A percentile compares a stretch with the other conserved stretches of the same genome.
phyloP scores from a whole-genome alignment of 345 rosid species.

The Salix suchowensis region DNA sequence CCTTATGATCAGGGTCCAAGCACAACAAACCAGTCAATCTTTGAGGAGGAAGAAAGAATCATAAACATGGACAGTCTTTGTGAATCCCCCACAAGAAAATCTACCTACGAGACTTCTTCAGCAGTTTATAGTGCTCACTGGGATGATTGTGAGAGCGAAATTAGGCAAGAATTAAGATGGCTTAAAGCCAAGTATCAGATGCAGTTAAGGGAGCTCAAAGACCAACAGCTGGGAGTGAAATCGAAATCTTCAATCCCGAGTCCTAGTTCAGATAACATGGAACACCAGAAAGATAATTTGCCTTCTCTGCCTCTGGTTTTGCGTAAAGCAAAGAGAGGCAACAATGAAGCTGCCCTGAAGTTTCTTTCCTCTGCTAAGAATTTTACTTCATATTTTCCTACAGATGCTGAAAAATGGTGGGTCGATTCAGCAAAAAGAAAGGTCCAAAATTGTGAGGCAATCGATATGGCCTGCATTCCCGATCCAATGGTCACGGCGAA shows the following conservation, averaged over 20 bases:
- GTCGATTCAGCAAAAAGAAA: conserved; percentile 12
- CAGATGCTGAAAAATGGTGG: conserved; percentile 19
- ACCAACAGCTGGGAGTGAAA: conserved; percentile 37
- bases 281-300: conserved; percentile 2
- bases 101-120: conserved; percentile 21
- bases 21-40: conserved; percentile 3
- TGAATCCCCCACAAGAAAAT: conserved; percentile 21
- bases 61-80: conserved; percentile 30
- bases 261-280: conserved; percentile 11
- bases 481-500: conserved; percentile 30
- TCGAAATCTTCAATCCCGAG: conserved; percentile 18
- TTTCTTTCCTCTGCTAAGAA: conserved; percentile 11
- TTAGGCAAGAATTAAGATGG: conserved; percentile 81
- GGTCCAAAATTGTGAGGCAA: conserved; percentile 18
- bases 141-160: conserved; percentile 66
- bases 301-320: conserved; percentile 10
- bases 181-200: conserved; percentile 74
- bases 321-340: conserved; percentile 10
- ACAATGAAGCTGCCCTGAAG: conserved; percentile 8
- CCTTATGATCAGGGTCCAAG: conserved; percentile 34
- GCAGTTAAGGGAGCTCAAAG: conserved; percentile 56
- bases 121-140: conserved; percentile 4
- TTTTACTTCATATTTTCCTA: background rate
- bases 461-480: conserved; percentile 15
- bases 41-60: conserved; percentile 30